Base-by-base conservation (phyloP, 2,329 filamentous ascomycete species). In the Fusarium domesticum region DNA sequence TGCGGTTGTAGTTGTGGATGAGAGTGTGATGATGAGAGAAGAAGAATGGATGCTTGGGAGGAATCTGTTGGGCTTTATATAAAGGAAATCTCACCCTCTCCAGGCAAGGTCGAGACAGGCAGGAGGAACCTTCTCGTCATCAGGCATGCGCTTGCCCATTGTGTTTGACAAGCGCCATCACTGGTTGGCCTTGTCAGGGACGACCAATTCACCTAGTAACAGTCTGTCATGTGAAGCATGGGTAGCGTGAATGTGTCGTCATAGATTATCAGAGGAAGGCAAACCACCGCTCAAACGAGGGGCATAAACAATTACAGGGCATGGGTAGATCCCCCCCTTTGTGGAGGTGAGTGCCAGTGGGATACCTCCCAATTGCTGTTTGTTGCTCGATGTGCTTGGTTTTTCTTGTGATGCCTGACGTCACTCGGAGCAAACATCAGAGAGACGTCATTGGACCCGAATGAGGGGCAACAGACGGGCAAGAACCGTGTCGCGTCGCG, bases 31-130 rank as follows among this genome's bases (percentile, higher is more conserved):
- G 43, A 53, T 44, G 39, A 41, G 33, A 38, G 17, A 34, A 28
- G 18, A 17, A 35, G 35, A 6, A 1, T 6, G 2, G 1, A 3
- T 17, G 8, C 10, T 5, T 45, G 3, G 23, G 20, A 41, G 35
- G 42, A 28, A 39, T n/a, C 17, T 28, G 19, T 16, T 17, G 35
- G 39, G 47, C 28, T 47, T 59, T 58, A 57, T 59, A 59, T 55
- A 58, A 50, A 44, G 28, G 15, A 32, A 33, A 17, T 32, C 35
- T 35, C 18, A 30, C 17, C 20, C 17, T 18, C 35, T 33, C n/a
- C 34, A 32, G 25, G 12, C n/a, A 47, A 30, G 33, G 15, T 15
- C 16, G 12, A 11, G 23, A 10, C 33, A 39, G 45, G 18, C 35
- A 38, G 38, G 34, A 37, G 39, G 23, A 14, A 6, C 18, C 12